Evolutionary conservation across 2,329 filamentous ascomycete species (phyloP).

Genomic region (Tolypocladium ophioglossoides): DNA sequence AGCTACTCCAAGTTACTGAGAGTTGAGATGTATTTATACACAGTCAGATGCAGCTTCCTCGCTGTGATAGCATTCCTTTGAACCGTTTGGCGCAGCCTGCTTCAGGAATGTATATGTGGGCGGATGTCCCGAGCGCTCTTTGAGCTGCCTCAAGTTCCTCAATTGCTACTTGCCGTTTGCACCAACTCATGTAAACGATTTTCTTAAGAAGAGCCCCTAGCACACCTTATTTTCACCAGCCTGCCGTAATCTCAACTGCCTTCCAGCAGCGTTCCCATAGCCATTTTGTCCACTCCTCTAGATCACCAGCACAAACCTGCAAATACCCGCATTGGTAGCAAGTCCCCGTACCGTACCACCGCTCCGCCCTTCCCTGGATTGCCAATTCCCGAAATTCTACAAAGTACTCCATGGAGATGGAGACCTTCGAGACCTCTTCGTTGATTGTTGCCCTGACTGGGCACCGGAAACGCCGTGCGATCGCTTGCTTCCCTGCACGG

Average conservation of each 20-base stretch:
- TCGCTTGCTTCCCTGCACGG: not conserved
- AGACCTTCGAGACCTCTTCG: not conserved
- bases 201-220: no score
- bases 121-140: not conserved
- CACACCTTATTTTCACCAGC: no score
- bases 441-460: not conserved
- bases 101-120: not conserved
- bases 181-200: no score
- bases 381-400: no score
- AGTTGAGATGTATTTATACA: not conserved
- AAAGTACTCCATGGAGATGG: not conserved
- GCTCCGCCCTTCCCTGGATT: not conserved
- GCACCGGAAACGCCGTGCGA: not conserved
- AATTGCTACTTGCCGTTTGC: no score
- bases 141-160: not conserved
- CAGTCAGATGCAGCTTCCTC: not conserved
- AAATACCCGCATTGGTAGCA: no score
- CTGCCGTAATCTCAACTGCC: no score
- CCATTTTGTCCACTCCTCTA: no score
- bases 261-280: no score
- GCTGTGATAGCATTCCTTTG: no score
- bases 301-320: no score
- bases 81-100: not conserved
- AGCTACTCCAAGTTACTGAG: not conserved
- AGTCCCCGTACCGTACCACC: no score